Evolutionary conservation across 768 basidiomycete species (phyloP), one percentile per base, ranked within the genome.

Genomic region (Pisolithus sp.): DNA sequence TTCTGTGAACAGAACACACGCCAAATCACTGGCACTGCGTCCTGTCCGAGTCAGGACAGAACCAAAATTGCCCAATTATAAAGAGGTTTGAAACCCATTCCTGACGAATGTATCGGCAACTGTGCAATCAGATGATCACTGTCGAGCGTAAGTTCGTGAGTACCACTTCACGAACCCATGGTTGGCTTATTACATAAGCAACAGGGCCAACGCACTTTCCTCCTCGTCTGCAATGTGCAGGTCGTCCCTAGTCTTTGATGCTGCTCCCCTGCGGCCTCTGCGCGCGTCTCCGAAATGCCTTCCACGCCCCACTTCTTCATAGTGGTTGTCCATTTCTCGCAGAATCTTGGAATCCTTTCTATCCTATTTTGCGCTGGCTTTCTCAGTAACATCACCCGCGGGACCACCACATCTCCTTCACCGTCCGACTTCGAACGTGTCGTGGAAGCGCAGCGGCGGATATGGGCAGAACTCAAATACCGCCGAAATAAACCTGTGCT

Each of bases 391-490:
- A 60, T 98, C 53, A 86, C 90, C 3, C 83, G 91, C 26, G 93
- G 93, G 3, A 87, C 89, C 30, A 68, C 79, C 53, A 69, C 75
- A 7, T 71, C 73, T 0, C 82, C 93, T 2, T 78, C 78, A 17
- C 93, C 93, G 0, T 55, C 62, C 5, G 74, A 73, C 10, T 97
- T 93, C 65, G 60, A 73, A 51, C 56, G 62, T 2, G 83, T 76
- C 10, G 72, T 76, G 54, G 80, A 85, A 28, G 76, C 83, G 1
- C 78, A 91, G 51, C 78, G 78, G 31, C 82, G 93, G 36, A 89
- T 98, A 69, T 96, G 95, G 93, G 90, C 90, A 2, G 82, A 85
- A 47, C 82, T 97, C 57, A 99, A 99, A 71, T 94, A 95, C 72
- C 81, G 95, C 46, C 83, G 91, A 59, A 90, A 96, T 66, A 75